Conservation (phyloP, 768 basidiomycete genomes). For the Lactifluus rugatus region DNA sequence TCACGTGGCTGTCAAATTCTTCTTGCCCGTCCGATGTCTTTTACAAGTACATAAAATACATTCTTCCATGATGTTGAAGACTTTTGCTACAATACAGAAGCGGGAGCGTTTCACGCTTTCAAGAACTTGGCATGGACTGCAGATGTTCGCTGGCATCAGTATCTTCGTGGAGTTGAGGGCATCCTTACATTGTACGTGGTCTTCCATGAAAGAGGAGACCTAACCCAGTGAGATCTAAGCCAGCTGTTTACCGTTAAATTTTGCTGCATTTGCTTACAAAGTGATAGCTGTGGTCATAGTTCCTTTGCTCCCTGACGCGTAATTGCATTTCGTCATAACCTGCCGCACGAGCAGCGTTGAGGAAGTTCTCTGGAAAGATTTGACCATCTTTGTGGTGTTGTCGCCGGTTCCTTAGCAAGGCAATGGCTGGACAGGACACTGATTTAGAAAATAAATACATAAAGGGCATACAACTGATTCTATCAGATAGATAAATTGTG, state of each 20-base stretch:
- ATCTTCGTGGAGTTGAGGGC: conserved; percentile 16
- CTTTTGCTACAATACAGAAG: not conserved
- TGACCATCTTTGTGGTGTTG: conserved; percentile 75
- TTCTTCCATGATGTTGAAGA: not conserved
- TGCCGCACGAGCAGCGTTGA: conserved; percentile 62
- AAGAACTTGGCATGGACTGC: conserved; percentile 83
- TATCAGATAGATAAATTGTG: no score
- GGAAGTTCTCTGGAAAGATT: conserved; percentile 83
- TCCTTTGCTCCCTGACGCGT: conserved; percentile 66
- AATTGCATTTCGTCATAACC: conserved; percentile 71
- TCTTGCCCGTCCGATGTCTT: conserved; percentile 10
- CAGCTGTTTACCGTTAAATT: no score
- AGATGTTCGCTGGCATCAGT: conserved; percentile 21
- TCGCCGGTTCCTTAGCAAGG: conserved; percentile 82
- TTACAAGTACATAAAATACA: not conserved
- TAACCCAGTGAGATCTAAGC: conserved; percentile 24
- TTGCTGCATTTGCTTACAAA: conserved; percentile 58
- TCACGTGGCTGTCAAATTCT: conserved; percentile 1
- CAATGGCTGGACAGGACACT: no score
- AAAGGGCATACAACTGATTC: no score
- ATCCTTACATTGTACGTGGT: conserved; percentile 70
- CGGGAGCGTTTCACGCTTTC: conserved; percentile 42
- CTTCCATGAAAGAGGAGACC: conserved; percentile 85
- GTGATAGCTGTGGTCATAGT: conserved; percentile 85
- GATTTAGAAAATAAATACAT: no score